A percentile compares a stretch with the other conserved stretches of the same genome.
These are phyloP conservation scores for Ballota nigra DNA, from an alignment of 257 asterid genomes.

Conservation along the genomic window DNA sequence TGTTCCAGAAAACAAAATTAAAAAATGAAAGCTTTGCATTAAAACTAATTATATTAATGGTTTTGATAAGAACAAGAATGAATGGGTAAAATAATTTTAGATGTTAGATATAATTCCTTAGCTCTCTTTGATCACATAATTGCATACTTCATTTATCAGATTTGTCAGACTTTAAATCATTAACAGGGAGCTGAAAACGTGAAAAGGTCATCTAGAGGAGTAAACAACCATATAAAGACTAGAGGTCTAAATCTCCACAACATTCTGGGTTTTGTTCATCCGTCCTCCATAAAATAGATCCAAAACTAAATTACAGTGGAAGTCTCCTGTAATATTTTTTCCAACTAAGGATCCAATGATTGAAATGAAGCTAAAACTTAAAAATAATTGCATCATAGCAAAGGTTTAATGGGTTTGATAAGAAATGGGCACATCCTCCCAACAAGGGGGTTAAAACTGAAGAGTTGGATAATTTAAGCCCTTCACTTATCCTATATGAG, in stretches of 20 bases:
- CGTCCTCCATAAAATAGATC: neutral
- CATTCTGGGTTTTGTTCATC: neutral
- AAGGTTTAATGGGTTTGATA: neutral
- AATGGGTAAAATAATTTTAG: neutral
- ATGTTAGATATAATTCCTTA: neutral
- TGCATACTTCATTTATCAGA: neutral
- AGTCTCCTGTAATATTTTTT: neutral
- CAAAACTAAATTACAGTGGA: neutral
- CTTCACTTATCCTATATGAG: conserved; percentile 1
- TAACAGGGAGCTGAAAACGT: neutral
- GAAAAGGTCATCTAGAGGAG: neutral
- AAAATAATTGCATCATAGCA: conserved; percentile 1
- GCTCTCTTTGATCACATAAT: neutral
- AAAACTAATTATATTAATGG: neutral
- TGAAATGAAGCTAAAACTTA: neutral
- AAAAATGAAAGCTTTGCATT: conserved; percentile 16
- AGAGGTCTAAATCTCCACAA: neutral
- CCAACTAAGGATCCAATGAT: conserved; percentile 6
- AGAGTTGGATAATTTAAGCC: conserved; percentile 7
- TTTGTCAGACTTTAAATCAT: neutral
- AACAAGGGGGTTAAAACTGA: neutral
- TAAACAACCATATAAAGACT: neutral
- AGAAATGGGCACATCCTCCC: neutral
- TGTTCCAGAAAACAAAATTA: conserved; percentile 42
- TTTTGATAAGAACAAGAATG: neutral